Conservation (phyloP, 108 stramenopile species). For the Skeletonema costatum region DNA sequence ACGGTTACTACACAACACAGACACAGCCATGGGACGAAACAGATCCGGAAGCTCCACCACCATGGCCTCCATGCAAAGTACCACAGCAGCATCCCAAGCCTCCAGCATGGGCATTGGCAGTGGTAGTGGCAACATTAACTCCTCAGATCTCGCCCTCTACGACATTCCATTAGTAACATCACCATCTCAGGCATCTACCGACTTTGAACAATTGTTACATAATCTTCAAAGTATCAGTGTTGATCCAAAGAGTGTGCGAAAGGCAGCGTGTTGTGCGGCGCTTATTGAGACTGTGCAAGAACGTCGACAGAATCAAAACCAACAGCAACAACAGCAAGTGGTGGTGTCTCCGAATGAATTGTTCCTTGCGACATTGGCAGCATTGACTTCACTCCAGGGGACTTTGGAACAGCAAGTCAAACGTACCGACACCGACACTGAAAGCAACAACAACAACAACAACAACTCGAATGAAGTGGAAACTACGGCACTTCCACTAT, state of each 20-base stretch:
- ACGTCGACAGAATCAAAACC: neutral
- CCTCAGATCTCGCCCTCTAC: neutral
- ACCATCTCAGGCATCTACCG: neutral
- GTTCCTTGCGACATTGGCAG: slow-evolving; percentile 28
- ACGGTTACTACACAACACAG: neutral
- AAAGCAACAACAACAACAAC: neutral
- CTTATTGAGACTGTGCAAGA: slow-evolving; percentile 29
- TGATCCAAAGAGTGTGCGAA: slow-evolving; percentile 8
- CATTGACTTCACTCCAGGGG: slow-evolving; percentile 19
- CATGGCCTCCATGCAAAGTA: neutral
- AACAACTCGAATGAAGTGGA: slow-evolving; percentile 4
- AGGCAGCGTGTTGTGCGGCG: slow-evolving; percentile 22
- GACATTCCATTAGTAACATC: neutral
- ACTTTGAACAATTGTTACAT: neutral
- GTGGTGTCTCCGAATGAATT: slow-evolving; percentile 39
- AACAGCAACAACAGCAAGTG: neutral
- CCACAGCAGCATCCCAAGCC: neutral
- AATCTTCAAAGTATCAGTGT: slow-evolving; percentile 5
- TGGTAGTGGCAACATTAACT: neutral
- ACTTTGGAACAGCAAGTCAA: slow-evolving; percentile 11
- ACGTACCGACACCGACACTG: neutral
- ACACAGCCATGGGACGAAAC: neutral
- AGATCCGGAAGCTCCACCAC: neutral
- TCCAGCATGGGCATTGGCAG: neutral
- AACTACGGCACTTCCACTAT: slow-evolving; percentile 42